Evolutionary conservation across 2,329 filamentous ascomycete genomes (phyloP).

Genomic region (Myriosclerotinia scirpicola): DNA sequence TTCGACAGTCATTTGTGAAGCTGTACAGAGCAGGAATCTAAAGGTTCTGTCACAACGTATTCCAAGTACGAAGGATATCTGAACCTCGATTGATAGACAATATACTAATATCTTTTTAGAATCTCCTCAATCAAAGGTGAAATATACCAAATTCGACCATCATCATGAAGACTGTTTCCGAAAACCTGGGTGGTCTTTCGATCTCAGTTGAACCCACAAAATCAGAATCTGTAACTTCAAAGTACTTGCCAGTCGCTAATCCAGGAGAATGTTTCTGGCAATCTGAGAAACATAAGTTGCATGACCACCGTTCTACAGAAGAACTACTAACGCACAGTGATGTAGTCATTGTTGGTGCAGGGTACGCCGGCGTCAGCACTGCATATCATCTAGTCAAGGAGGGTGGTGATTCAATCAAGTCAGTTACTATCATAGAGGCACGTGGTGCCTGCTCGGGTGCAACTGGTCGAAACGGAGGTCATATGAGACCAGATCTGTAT

Average conservation of each 20-base stretch:
- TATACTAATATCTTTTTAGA: neutral
- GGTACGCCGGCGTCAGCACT: slow-evolving; percentile 28
- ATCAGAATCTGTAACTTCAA: slow-evolving; percentile 1
- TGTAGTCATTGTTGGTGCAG: slow-evolving; percentile 32
- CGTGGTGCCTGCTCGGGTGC: slow-evolving; percentile 76
- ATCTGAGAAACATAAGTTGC: slow-evolving; percentile 23
- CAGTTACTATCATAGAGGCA: slow-evolving; percentile 71
- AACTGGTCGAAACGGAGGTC: slow-evolving; percentile 60
- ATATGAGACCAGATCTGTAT: slow-evolving; percentile 22
- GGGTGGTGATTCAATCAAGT: slow-evolving; percentile 46
- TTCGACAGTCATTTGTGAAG: neutral
- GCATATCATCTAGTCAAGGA: slow-evolving; percentile 38
- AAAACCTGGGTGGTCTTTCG: neutral
- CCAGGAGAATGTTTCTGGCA: slow-evolving; percentile 27
- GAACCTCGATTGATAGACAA: neutral
- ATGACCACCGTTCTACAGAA: slow-evolving; percentile 29
- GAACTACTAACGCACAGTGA: slow-evolving; percentile 28
- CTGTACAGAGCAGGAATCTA: neutral
- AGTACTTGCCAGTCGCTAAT: slow-evolving; percentile 23
- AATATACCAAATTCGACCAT: neutral
- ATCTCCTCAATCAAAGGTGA: neutral
- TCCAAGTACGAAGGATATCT: neutral
- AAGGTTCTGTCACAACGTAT: neutral
- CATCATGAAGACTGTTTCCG: slow-evolving; percentile 11
- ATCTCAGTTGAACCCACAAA: slow-evolving; percentile 2